Conservation (phyloP, 1,284 basidiomycete species). For the Xerocomus nothofagi region DNA sequence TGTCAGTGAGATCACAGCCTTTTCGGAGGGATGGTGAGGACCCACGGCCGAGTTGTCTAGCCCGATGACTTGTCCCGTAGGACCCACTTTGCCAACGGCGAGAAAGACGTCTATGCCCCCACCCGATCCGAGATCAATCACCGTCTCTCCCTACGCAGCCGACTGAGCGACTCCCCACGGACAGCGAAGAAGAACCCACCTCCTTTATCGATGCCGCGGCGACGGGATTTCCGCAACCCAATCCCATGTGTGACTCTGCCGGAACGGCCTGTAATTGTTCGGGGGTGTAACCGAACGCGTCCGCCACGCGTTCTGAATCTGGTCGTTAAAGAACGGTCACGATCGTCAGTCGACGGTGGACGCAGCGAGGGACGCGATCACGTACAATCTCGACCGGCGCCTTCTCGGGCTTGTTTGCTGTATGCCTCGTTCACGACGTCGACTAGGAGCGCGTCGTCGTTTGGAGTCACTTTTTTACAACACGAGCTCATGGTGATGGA, state of each 20-base stretch:
- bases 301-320: conserved; percentile 36
- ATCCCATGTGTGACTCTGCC: conserved; percentile 43
- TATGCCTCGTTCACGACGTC: conserved; percentile 24
- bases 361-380: background rate
- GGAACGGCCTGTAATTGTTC: conserved; percentile 45
- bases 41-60: conserved; percentile 48
- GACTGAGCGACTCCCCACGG: no score
- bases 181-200: conserved; percentile 29
- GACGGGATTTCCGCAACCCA: conserved; percentile 53
- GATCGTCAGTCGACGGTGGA: no score
- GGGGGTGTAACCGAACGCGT: conserved; percentile 45
- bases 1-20: no score
- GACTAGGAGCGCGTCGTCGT: conserved; percentile 11
- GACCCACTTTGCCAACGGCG: conserved; percentile 48
- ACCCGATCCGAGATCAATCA: conserved; percentile 56
- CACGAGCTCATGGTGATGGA: conserved; percentile 11
- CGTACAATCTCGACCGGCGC: conserved; percentile 19
- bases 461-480: background rate
- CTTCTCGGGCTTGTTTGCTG: conserved; percentile 17
- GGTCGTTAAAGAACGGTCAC: background rate
- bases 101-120: conserved; percentile 55
- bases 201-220: conserved; percentile 43
- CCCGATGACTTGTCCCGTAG: conserved; percentile 49
- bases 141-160: conserved; percentile 49
- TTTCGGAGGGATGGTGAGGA: no score